Percentiles rank a stretch among this genome's conserved stretches.
These are phyloP conservation scores for Athelia psychrophila DNA, from an alignment of 1,284 basidiomycete species.

Conservation along the genomic window DNA sequence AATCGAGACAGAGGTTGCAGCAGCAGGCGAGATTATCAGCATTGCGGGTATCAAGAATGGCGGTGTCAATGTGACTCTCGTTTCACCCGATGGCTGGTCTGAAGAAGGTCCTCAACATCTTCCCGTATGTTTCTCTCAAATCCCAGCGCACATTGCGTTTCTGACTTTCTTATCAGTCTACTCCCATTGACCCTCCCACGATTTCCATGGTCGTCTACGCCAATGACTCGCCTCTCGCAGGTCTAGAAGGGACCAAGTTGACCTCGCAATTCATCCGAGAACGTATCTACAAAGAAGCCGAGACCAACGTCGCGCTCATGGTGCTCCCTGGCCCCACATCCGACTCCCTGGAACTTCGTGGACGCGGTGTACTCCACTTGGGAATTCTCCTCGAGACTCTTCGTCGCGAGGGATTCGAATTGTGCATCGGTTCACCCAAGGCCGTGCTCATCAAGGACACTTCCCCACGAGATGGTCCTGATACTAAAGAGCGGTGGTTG, in stretches of 20 bases:
- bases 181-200: conserved; percentile 46
- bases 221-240: conserved; percentile 43
- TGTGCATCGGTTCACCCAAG: conserved; percentile 42
- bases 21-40: conserved; percentile 44
- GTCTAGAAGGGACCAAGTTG: conserved; percentile 41
- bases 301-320: conserved; percentile 44
- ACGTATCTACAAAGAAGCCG: conserved; percentile 43
- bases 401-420: conserved; percentile 43
- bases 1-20: conserved; percentile 36
- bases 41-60: conserved; percentile 43
- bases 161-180: conserved; percentile 26
- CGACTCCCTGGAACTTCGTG: conserved; percentile 44
- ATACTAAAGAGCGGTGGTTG: conserved; percentile 27
- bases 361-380: conserved; percentile 45
- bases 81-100: conserved; percentile 40
- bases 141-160: not conserved
- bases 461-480: no score
- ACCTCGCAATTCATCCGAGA: conserved; percentile 45
- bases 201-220: conserved; percentile 45
- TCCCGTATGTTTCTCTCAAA: conserved; percentile 25
- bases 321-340: conserved; percentile 45
- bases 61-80: conserved; percentile 41
- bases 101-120: conserved; percentile 34
- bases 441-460: conserved; percentile 43
- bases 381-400: conserved; percentile 45